Evolutionary conservation across 371 early-diverging fungal genomes (phyloP), one percentile per base, ranked within the genome.

Genomic region (Mucor velutinosus): DNA sequence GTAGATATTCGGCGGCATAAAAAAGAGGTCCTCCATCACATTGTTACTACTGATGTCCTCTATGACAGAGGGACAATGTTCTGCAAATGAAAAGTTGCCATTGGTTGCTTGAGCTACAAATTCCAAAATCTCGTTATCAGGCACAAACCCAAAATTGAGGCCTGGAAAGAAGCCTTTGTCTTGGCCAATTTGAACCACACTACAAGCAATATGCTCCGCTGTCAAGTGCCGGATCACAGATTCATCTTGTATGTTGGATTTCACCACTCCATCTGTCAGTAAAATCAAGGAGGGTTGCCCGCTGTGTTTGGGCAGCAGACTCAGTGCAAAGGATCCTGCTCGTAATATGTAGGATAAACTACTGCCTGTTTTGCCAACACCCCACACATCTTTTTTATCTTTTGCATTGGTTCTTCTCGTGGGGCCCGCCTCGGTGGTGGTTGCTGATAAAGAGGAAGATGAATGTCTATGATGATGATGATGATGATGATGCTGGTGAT

Each of bases 201-300:
- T 90, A 55, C 92, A 92, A 7, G 82, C 82, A 2, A 94, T 91
- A 69, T 93, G 88, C 35, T 92, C 86, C 55, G 89, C 89, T 65
- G 80, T 66, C 90, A 81, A 70, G 72, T 85, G 75, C 80, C 87
- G 68, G 66, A 88, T 59, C 81, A 81, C 66, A 68, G 83, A 74
- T 74, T 86, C 60, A 78, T 85, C 76, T 76, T 86, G 78, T n/a
- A 88, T 71, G 45, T 86, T 87, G 8, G 89, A 86, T 71, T 90
- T 87, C 67, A 90, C 82, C 7, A 95, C 92, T 12, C 97, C 97
- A 67, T 97, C 98, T 1, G 95, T 94, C 58, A 97, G 84, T 19
- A 92, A 66, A 2, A 95, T 86, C 19, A 96, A 71, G 4, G 87
- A 87, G 0, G 95, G 88, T 19, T 88, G 76, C 43, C 90, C 90